Base-by-base conservation (phyloP, 2,329 filamentous ascomycete species). In the Colletotrichum sp. region DNA sequence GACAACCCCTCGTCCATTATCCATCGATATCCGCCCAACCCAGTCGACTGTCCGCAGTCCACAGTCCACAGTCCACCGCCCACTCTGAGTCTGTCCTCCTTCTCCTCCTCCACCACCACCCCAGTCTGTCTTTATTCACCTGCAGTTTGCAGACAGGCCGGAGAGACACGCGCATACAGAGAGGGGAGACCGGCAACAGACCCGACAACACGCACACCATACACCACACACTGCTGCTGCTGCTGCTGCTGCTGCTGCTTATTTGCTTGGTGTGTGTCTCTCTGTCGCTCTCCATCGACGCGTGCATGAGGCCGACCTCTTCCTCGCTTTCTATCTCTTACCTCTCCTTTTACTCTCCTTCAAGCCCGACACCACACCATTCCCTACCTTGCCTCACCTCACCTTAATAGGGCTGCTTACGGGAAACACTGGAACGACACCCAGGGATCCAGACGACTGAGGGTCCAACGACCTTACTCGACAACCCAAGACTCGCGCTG, bases 271-370 rank as follows among this genome's bases (percentile, higher is more conserved):
- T 36, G 57, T 25, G 44, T 55, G 52, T 39, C 11, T 66, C 19
- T 63, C 44, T 63, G 57, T 19, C 29, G n/a, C 29, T 30, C 27
- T 64, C 25, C 63, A 62, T 72, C 59, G 49, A 72, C 55, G 52
- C 62, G 39, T 75, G 69, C 69, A 72, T 72, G 69, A 72, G 62
- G 62, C 25, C 57, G 44, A 59, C 61, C 59, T 74, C 71, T 52
- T 70, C 66, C 57, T 73, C 34, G 61, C 72, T 29, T 62, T 72
- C 52, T 44, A 55, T 55, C 69, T 63, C 61, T 66, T 52, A 62
- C 49, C 69, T 49, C 59, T 34, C 62, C 61, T 66, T 62, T 29
- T 27, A 66, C 69, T 39, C 71, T 75, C 69, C 72, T 75, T 75
- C 32, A 75, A 49, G 57, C 44, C 66, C 66, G 57, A 22, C 59